These are phyloP conservation scores for Exophiala alcalophila DNA, from an alignment of 2,329 filamentous ascomycete genomes.

Conservation along the genomic window DNA sequence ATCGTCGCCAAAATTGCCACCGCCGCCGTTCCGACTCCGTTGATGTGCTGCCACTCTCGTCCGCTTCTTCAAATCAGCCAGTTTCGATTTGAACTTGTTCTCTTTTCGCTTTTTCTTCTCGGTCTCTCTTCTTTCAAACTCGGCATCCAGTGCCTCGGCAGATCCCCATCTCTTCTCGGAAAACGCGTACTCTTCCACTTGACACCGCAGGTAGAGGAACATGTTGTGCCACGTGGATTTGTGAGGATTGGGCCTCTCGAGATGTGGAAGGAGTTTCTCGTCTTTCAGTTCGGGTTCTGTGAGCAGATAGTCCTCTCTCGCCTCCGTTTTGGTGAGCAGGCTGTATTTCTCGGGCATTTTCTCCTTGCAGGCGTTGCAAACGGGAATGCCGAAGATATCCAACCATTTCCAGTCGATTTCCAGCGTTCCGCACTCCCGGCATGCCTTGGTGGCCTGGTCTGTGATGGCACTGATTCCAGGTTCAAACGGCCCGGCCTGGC, in stretches of 20 bases:
- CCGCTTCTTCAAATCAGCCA: constrained; percentile 87
- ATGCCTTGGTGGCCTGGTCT: constrained; percentile 65
- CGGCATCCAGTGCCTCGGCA: constrained; percentile 76
- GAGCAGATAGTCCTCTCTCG: constrained; percentile 87
- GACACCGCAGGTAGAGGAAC: constrained; percentile 92
- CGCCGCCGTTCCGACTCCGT: constrained; percentile 58
- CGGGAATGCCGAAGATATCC: constrained; percentile 70
- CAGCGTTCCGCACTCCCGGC: constrained; percentile 74
- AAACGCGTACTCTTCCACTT: constrained; percentile 93
- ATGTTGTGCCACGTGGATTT: constrained; percentile 97
- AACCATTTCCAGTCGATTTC: constrained; percentile 97
- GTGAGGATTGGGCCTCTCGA: constrained; percentile 89
- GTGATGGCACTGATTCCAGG: constrained; percentile 76
- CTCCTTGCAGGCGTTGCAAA: constrained; percentile 86
- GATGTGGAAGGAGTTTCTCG: constrained; percentile 76
- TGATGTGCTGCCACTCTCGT: constrained; percentile 89
- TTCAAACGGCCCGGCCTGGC: constrained; percentile 80
- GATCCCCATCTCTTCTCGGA: constrained; percentile 83
- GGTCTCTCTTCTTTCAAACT: constrained; percentile 74
- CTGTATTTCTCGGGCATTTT: constrained; percentile 89
- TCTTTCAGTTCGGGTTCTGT: constrained; percentile 95
- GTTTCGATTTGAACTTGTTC: constrained; percentile 83
- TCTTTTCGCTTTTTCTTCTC: constrained; percentile 86
- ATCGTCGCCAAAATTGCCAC: constrained; percentile 69
- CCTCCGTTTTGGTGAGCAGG: constrained; percentile 93